These are phyloP conservation scores for Coprinopsis strossmayeri DNA, from an alignment of 768 basidiomycete species.

Conservation along the genomic window DNA sequence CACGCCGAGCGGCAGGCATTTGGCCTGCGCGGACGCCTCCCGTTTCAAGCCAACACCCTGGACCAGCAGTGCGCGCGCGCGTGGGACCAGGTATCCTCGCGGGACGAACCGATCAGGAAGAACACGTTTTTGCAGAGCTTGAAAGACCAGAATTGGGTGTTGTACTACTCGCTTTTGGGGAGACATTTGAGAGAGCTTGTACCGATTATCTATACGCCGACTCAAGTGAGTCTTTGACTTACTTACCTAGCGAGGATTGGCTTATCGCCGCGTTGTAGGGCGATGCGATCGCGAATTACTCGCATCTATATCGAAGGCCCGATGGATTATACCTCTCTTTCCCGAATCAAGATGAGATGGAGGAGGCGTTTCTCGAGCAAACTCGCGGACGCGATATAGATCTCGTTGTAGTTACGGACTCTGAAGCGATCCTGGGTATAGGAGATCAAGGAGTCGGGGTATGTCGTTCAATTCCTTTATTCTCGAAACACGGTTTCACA, in stretches of 20 bases:
- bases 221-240: slow-evolving; percentile 40
- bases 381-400: slow-evolving; percentile 59
- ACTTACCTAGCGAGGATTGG: background rate
- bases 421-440: slow-evolving; percentile 78
- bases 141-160: slow-evolving; percentile 75
- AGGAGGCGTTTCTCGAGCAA: slow-evolving; percentile 67
- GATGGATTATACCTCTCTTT: slow-evolving; percentile 73
- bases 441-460: slow-evolving; percentile 65
- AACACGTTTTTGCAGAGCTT: slow-evolving; percentile 74
- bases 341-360: slow-evolving; percentile 58
- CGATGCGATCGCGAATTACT: slow-evolving; percentile 79
- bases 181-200: slow-evolving; percentile 57
- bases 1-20: slow-evolving; percentile 61
- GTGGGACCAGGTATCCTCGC: slow-evolving; percentile 49
- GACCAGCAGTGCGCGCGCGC: slow-evolving; percentile 75
- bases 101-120: slow-evolving; percentile 38
- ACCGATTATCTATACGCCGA: slow-evolving; percentile 78
- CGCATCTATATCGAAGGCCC: slow-evolving; percentile 73
- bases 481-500: background rate
- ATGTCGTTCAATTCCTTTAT: slow-evolving; percentile 10
- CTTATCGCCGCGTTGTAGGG: slow-evolving; percentile 34
- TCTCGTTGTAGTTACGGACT: slow-evolving; percentile 77
- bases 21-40: slow-evolving; percentile 48
- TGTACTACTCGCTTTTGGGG: slow-evolving; percentile 66
- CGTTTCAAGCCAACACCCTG: slow-evolving; percentile 51